Base-by-base conservation (phyloP, 495 filamentous ascomycete genomes). In the Aspergillus biplanus region DNA sequence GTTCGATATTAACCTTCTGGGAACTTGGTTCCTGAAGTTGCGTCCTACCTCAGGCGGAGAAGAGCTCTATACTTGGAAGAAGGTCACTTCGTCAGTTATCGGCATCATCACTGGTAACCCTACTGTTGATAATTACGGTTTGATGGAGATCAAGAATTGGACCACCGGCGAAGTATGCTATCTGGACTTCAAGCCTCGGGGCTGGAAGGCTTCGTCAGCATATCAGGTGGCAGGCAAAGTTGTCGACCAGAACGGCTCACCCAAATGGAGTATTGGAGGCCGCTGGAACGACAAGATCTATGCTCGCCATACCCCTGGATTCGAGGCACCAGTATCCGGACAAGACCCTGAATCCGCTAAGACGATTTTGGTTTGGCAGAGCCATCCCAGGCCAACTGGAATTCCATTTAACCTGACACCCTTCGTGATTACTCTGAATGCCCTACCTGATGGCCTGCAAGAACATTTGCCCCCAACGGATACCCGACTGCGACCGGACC, bases 211-310 rank as follows among this genome's bases (percentile, higher is more conserved):
- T 8, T 90, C 88, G 1, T 93, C 88, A 53, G 92, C 93, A 15
- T 96, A 92, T 74, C 90, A 93, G 68, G 88, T 98, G 52, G 81
- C 83, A 5, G 95, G 95, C 46, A 93, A 92, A 69, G 89, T 97
- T 3, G 80, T 92, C 46, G 92, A 92, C 68, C 75, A 82, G 18
- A 79, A 85, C 39, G 92, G 92, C 7, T 84, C 86, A 42, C 88
- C 92, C 7, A 86, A 89, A 61, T 93, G 94, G 88, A 91, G 86
- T 69, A 86, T 99, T 53, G 95, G 94, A 21, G 95, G 95, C 13
- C 88, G 92, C 39, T 99, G 95, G 95, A 98, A 97, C 74, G 93
- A 97, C 69, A 95, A 93, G 74, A 89, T 99, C 64, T 99, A 96
- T 75, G 96, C 95, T 9, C 90, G 96, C 35, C 83, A 93, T 56